These are phyloP conservation scores for Dentipellis sp. DNA, from an alignment of 768 basidiomycete genomes.

Conservation along the genomic window DNA sequence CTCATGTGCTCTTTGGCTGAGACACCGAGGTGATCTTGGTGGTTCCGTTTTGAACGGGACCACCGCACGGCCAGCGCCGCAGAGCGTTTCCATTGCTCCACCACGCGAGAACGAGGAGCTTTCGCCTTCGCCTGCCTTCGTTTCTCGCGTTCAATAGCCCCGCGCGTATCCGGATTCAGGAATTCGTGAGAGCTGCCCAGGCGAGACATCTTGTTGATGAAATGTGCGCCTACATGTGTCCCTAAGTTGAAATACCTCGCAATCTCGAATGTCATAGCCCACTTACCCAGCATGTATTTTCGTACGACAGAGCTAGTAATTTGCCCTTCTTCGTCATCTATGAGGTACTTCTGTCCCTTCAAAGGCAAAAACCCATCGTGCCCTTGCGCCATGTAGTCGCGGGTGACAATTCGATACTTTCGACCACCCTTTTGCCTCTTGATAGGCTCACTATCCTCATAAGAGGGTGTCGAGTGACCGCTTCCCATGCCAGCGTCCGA, in stretches of 20 bases:
- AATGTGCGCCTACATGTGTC: conserved; percentile 49
- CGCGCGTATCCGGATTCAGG: conserved; percentile 35
- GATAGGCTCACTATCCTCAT: conserved; percentile 46
- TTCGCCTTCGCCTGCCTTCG: conserved; percentile 12
- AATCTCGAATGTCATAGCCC: neutral
- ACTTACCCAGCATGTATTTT: conserved; percentile 71
- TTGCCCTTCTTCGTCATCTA: conserved; percentile 79
- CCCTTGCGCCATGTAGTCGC: conserved; percentile 77
- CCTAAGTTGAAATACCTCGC: neutral
- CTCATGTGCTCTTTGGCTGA: conserved; percentile 70
- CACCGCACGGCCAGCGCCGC: conserved; percentile 31
- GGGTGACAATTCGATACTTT: conserved; percentile 74
- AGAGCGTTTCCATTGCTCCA: conserved; percentile 40
- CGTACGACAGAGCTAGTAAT: conserved; percentile 73
- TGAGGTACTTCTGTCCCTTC: conserved; percentile 53
- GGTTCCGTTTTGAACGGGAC: conserved; percentile 42
- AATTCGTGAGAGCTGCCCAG: conserved; percentile 22
- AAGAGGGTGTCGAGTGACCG: conserved; percentile 15
- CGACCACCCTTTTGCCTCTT: conserved; percentile 38
- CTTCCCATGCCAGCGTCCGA: conserved; percentile 11
- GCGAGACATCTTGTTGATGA: conserved; percentile 56
- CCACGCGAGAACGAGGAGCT: conserved; percentile 18
- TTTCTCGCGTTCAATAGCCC: conserved; percentile 39
- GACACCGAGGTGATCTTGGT: conserved; percentile 50
- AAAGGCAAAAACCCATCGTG: conserved; percentile 76